Evolutionary conservation across 768 basidiomycete genomes (phyloP).

Genomic region (Tulasnella calospora): DNA sequence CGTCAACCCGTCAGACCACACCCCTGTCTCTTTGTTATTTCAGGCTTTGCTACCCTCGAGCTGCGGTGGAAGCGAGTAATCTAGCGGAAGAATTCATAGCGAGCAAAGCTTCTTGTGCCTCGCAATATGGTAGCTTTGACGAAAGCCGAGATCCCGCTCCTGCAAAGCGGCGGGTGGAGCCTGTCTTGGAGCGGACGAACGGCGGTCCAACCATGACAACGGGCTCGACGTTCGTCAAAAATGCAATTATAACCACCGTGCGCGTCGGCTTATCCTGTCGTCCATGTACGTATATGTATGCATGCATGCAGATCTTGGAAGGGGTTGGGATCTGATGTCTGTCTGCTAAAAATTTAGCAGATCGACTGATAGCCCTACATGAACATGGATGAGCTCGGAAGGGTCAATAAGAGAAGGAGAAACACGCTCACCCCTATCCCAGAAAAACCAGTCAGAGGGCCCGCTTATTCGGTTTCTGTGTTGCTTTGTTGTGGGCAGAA

Average conservation of each 20-base stretch:
- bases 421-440: not conserved
- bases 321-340: not conserved
- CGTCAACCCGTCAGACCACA: not conserved
- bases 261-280: not conserved
- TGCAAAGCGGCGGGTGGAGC: constrained; percentile 1
- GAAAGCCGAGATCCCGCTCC: not conserved
- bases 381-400: not conserved
- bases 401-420: not conserved
- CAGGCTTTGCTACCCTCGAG: not conserved
- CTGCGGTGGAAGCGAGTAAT: not conserved
- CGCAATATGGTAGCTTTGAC: not conserved
- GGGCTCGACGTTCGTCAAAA: not conserved
- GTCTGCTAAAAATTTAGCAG: not conserved
- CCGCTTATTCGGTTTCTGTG: not conserved
- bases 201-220: constrained; percentile 1
- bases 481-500: constrained; percentile 1
- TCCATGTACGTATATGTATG: not conserved
- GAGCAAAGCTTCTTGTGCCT: not conserved
- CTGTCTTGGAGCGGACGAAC: not conserved
- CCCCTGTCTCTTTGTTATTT: constrained; percentile 7
- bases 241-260: not conserved
- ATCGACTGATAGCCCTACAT: not conserved
- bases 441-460: not conserved
- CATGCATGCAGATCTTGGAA: not conserved
- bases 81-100: not conserved